Evolutionary conservation across 1,139 yeast species (phyloP).

Genomic region (Hansenula sp.): DNA sequence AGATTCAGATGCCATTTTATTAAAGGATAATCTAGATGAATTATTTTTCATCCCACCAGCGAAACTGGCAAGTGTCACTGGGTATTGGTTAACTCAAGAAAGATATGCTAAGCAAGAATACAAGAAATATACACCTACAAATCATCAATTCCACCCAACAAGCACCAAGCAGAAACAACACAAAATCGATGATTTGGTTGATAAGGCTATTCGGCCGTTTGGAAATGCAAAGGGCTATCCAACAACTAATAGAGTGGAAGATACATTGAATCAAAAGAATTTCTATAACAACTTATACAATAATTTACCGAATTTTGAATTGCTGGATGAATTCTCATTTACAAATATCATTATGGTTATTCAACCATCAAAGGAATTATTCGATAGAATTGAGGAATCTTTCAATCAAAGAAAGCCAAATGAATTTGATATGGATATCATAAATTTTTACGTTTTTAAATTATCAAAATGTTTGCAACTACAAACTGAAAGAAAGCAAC

Average conservation of each 20-base stretch:
- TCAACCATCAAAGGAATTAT: conserved; percentile 8
- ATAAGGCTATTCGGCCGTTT: neutral
- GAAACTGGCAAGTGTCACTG: conserved; percentile 28
- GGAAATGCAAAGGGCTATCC: neutral
- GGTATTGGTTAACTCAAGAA: conserved; percentile 20
- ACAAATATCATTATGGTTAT: conserved; percentile 10
- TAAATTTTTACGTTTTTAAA: conserved; percentile 17
- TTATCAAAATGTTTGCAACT: neutral
- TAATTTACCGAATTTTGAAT: conserved; percentile 8
- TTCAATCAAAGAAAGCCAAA: conserved; percentile 27
- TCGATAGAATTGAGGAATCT: conserved; percentile 5
- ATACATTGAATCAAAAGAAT: conserved; percentile 8
- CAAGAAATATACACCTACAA: neutral
- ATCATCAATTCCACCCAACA: neutral
- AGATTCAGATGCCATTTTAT: conserved; percentile 32
- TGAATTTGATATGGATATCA: conserved; percentile 34
- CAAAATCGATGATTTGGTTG: neutral
- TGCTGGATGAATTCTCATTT: conserved; percentile 6
- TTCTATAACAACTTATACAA: conserved; percentile 12
- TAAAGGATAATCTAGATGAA: conserved; percentile 36
- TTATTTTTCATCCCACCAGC: conserved; percentile 39
- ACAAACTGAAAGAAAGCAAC: conserved; percentile 20
- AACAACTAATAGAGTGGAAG: neutral
- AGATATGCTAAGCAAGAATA: neutral
- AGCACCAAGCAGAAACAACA: neutral